Evolutionary conservation across 164 flowering plant genomes (phyloP), one percentile per base, ranked within the genome.

Genomic region (Brasenia schreberi): DNA sequence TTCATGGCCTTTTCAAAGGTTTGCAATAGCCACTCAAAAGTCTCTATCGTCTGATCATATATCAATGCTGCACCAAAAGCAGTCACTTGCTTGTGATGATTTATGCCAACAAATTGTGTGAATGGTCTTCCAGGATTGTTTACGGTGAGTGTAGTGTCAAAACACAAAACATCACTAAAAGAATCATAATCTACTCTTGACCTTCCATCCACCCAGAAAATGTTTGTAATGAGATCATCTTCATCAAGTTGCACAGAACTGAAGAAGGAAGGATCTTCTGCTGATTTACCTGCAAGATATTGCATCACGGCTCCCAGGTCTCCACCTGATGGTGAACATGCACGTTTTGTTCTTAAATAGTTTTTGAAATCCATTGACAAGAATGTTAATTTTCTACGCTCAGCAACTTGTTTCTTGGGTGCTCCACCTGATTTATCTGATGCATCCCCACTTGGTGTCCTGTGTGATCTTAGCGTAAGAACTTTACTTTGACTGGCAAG

Each of bases 401-500:
- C 39, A 33, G 39, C 39, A 33, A 33, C 39, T 33, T 33, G 39
- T 33, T 33, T 33, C 39, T 33, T 33, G 39, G 39, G 39, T 33
- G 39, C 39, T 33, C 39, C 39, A 33, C 39, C 4, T 33, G 39
- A 33, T 33, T 33, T 33, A 33, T 33, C 39, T 33, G 39, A 33
- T 33, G 39, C 4, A 33, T 33, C 39, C 39, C 39, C 39, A 33
- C 39, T 33, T 33, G 39, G 53, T 64, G 66, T 42, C 39, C 53
- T 45, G 53, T 69, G 72, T 59, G 72, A 69, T 45, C 72, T 69
- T 65, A 69, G 59, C 23, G 64, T 7, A 58, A 63, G 67, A 42
- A 64, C 66, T 64, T 64, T 52, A 33, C 42, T 19, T 64, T 66
- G 63, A 69, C 60, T 58, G 44, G 60, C 67, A 39, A 69, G 63